phyloP scores from a whole-genome alignment of 768 basidiomycete genomes.

The Trametes maxima region DNA sequence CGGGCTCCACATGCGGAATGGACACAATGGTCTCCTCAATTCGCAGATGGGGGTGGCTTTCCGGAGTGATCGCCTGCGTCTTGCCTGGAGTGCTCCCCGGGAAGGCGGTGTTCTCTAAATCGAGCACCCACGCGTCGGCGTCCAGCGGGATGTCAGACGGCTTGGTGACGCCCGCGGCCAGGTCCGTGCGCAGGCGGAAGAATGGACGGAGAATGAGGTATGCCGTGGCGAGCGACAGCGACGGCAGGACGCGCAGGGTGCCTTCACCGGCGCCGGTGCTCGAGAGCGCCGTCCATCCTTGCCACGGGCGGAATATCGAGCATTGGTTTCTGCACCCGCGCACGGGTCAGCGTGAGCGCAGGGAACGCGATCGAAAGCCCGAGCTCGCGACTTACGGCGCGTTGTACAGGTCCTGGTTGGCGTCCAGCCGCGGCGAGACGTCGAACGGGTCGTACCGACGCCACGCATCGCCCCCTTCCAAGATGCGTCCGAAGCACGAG shows the following conservation, averaged over 20 bases:
- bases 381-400: constrained; percentile 44
- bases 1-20: constrained; percentile 68
- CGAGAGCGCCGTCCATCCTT: constrained; percentile 56
- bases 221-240: constrained; percentile 63
- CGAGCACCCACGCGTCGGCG: constrained; percentile 32
- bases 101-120: constrained; percentile 30
- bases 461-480: constrained; percentile 52
- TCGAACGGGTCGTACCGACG: constrained; percentile 65
- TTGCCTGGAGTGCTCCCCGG: constrained; percentile 30
- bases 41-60: constrained; percentile 66
- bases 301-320: constrained; percentile 51
- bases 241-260: constrained; percentile 67
- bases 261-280: constrained; percentile 65
- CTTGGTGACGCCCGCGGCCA: constrained; percentile 19
- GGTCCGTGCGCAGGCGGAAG: constrained; percentile 53
- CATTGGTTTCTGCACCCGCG: constrained; percentile 25
- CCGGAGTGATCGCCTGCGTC: constrained; percentile 50
- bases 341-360: not conserved
- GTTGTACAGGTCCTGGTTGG: constrained; percentile 65
- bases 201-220: constrained; percentile 79
- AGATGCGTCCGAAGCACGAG: constrained; percentile 57
- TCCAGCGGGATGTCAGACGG: constrained; percentile 22
- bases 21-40: constrained; percentile 64
- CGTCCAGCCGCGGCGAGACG: constrained; percentile 56
- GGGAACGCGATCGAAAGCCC: not conserved